Evolutionary conservation across 495 filamentous ascomycete genomes (phyloP).

Genomic region (Ascobolus immersus): DNA sequence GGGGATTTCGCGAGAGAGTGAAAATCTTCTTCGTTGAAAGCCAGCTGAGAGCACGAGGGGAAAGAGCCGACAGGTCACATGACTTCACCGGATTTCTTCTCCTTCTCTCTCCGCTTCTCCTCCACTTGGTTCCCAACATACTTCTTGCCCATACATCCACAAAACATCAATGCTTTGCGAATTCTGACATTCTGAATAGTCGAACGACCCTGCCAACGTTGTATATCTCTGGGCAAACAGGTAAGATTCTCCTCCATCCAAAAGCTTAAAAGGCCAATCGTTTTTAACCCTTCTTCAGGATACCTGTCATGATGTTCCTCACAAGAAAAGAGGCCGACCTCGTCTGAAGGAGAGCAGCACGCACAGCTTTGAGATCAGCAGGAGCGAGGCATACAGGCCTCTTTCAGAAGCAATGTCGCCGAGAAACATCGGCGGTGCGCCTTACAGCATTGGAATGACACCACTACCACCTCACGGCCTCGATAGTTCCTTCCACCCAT

Average conservation of each 20-base stretch:
- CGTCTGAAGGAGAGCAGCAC: conserved; percentile 81
- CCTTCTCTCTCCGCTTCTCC: neutral
- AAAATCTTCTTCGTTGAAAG: no score
- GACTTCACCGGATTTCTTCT: neutral
- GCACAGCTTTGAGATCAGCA: no score
- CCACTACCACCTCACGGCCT: no score
- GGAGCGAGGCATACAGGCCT: no score
- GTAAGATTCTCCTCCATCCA: conserved; percentile 7
- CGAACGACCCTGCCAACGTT: conserved; percentile 36
- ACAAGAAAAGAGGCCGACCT: conserved; percentile 85
- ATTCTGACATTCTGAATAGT: conserved; percentile 19
- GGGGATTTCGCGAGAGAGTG: no score
- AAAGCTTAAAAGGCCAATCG: conserved; percentile 2
- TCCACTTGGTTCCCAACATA: neutral
- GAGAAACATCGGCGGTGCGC: no score
- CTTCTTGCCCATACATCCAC: neutral
- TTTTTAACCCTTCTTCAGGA: conserved; percentile 29
- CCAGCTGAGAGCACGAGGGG: no score
- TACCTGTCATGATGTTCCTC: conserved; percentile 79
- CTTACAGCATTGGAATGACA: no score
- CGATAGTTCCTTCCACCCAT: no score
- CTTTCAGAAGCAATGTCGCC: no score
- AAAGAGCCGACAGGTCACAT: no score
- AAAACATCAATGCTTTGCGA: neutral
- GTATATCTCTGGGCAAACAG: conserved; percentile 31